Conservation (phyloP, 345 rosid genomes). For the Euphorbia peplus region DNA sequence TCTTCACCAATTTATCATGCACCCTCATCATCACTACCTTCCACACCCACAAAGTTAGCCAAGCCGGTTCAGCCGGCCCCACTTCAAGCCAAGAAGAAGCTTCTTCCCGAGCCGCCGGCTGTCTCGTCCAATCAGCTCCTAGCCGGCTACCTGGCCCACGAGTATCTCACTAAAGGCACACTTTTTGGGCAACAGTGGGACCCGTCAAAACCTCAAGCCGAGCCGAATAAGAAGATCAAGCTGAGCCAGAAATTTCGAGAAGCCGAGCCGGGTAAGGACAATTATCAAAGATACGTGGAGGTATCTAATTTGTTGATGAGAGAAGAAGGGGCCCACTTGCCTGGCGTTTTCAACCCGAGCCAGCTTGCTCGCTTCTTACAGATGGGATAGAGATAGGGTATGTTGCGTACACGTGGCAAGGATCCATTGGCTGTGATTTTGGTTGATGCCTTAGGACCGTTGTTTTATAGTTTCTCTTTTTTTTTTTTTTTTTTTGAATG, state of each 20-base stretch:
- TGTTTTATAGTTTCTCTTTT: neutral
- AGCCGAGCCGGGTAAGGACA: conserved; percentile 33
- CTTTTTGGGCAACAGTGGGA: conserved; percentile 61
- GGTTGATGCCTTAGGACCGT: neutral
- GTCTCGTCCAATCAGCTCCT: conserved; percentile 48
- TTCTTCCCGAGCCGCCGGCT: conserved; percentile 12
- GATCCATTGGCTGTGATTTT: conserved; percentile 24
- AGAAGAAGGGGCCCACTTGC: conserved; percentile 61
- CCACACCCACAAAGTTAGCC: neutral
- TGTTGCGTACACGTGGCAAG: conserved; percentile 32
- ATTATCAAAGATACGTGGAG: conserved; percentile 53
- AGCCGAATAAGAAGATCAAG: conserved; percentile 21
- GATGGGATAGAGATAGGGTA: conserved; percentile 30
- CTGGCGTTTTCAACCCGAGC: conserved; percentile 76
- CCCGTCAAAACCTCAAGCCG: conserved; percentile 37
- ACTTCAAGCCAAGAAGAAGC: neutral
- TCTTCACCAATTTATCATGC: neutral
- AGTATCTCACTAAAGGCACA: conserved; percentile 72
- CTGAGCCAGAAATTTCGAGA: conserved; percentile 12
- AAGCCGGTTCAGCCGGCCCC: conserved; percentile 17
- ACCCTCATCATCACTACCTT: neutral
- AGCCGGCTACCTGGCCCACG: conserved; percentile 84
- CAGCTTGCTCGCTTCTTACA: conserved; percentile 64
- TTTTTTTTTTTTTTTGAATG: neutral
- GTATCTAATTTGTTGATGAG: conserved; percentile 59